These are phyloP conservation scores for Apiospora saccharicola DNA, from an alignment of 2,329 filamentous ascomycete species.

Conservation along the genomic window DNA sequence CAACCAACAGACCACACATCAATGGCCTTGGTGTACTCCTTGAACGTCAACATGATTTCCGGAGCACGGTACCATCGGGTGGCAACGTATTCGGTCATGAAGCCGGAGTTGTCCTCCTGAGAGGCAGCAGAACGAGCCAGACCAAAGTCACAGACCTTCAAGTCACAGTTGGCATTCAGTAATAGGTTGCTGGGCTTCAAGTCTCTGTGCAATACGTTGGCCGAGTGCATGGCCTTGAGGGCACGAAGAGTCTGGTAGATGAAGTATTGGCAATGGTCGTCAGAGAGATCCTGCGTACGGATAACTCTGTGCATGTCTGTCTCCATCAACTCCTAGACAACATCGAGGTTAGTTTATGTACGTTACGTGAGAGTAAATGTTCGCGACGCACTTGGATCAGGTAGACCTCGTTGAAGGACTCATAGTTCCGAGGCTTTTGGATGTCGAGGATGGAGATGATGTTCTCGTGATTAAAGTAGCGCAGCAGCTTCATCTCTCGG, in stretches of 20 bases:
- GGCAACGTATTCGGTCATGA: conserved; percentile 99
- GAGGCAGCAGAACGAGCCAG: conserved; percentile 94
- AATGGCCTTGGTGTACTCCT: conserved; percentile 99
- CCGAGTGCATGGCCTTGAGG: conserved; percentile 98
- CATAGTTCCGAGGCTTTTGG: conserved; percentile 95
- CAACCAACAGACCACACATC: conserved; percentile 99
- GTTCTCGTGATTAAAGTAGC: conserved; percentile 99
- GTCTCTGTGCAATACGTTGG: conserved; percentile 96
- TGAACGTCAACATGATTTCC: conserved; percentile 99
- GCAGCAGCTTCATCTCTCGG: conserved; percentile 97
- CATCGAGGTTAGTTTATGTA: neutral
- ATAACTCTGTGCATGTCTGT: conserved; percentile 99
- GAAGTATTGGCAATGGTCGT: conserved; percentile 99
- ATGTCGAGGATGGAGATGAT: conserved; percentile 99
- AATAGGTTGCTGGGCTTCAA: conserved; percentile 97
- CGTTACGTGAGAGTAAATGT: neutral
- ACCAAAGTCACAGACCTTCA: conserved; percentile 99
- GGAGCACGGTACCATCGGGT: conserved; percentile 99
- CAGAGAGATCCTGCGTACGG: conserved; percentile 95
- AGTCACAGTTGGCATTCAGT: conserved; percentile 96
- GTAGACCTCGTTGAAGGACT: conserved; percentile 97
- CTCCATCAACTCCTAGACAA: conserved; percentile 89
- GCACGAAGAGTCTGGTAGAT: conserved; percentile 99
- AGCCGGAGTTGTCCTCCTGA: conserved; percentile 99
- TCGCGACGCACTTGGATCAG: conserved; percentile 81